phyloP scores from a whole-genome alignment of 768 basidiomycete species.

The Coprinopsis cinerea region DNA sequence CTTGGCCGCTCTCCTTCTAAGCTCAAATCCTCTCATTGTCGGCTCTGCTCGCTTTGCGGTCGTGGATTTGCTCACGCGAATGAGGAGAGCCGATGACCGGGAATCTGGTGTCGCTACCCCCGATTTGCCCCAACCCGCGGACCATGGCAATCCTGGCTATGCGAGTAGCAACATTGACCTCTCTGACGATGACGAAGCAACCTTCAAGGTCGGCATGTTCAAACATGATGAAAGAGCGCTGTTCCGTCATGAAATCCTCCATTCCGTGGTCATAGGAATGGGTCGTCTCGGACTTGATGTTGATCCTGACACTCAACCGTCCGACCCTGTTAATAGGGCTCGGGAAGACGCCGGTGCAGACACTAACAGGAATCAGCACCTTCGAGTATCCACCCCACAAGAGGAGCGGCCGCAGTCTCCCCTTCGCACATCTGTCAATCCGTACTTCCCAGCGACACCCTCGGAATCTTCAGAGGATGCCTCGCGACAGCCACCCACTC shows the following conservation, averaged over 20 bases:
- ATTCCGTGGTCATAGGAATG: constrained; percentile 88
- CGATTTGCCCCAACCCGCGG: constrained; percentile 9
- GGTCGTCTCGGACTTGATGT: constrained; percentile 54
- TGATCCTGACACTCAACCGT: constrained; percentile 15
- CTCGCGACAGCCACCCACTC: constrained; percentile 14
- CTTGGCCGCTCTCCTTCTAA: constrained; percentile 82
- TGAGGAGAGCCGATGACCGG: constrained; percentile 54
- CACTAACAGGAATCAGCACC: neutral
- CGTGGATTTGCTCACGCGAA: constrained; percentile 69
- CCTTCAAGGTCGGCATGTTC: constrained; percentile 40
- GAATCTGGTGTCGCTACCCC: constrained; percentile 22
- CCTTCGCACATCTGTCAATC: constrained; percentile 28
- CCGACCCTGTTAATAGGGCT: neutral
- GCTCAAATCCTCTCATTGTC: constrained; percentile 67
- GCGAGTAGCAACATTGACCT: constrained; percentile 18
- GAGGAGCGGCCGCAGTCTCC: constrained; percentile 8
- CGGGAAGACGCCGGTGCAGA: neutral
- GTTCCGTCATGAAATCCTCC: constrained; percentile 76
- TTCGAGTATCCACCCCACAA: neutral
- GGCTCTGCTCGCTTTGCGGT: constrained; percentile 69
- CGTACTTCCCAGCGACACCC: constrained; percentile 47
- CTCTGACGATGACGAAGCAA: constrained; percentile 30
- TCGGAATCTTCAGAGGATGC: constrained; percentile 10
- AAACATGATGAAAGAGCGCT: constrained; percentile 49
- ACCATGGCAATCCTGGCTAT: constrained; percentile 4